phyloP scores from a whole-genome alignment of 2,329 filamentous ascomycete species.

The Cyanodermella asteris region DNA sequence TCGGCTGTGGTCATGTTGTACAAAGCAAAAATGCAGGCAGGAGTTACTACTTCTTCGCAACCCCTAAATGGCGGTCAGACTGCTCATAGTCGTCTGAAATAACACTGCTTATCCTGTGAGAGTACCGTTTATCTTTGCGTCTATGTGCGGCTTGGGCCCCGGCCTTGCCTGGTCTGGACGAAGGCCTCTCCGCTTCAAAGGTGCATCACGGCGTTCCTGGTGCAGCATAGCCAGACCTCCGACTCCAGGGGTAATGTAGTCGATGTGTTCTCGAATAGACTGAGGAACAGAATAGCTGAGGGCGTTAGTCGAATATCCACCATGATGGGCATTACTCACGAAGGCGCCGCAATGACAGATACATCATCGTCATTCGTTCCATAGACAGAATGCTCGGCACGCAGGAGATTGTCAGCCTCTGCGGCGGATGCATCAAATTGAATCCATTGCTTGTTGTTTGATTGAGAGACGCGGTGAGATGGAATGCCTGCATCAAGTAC shows the following conservation, averaged over 20 bases:
- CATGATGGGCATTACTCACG: no score
- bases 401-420: conserved; percentile 32
- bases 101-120: no score
- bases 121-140: no score
- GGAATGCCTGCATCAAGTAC: conserved; percentile 24
- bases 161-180: no score
- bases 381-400: no score
- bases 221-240: conserved; percentile 12
- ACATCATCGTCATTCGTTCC: no score
- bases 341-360: no score
- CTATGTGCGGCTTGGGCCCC: no score
- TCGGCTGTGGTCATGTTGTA: conserved; percentile 23
- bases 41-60: conserved; percentile 18
- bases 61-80: conserved; percentile 4
- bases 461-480: conserved; percentile 24
- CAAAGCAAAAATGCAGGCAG: conserved; percentile 23
- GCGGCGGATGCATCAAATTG: conserved; percentile 30
- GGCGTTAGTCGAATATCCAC: no score
- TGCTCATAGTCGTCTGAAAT: no score
- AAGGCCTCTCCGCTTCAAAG: no score
- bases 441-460: conserved; percentile 30
- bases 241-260: conserved; percentile 18
- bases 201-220: conserved; percentile 8
- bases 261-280: conserved; percentile 13
- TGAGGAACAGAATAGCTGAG: conserved; percentile 11